Base-by-base conservation (phyloP, 495 filamentous ascomycete species). In the Aspergillus wentii region DNA sequence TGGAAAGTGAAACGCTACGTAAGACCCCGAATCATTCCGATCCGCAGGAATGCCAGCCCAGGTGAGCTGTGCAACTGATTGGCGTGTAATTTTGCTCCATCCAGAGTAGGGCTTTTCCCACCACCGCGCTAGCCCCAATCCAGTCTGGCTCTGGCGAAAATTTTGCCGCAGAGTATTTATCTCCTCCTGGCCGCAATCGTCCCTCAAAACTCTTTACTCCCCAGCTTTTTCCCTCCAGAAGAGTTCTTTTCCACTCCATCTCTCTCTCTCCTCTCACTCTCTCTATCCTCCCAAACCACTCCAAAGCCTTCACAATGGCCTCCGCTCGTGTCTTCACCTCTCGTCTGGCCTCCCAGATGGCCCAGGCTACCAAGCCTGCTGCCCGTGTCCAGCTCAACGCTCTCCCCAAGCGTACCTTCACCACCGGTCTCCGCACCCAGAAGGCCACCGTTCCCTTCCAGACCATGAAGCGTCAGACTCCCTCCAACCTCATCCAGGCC, bases 341-440 rank as follows among this genome's bases (percentile, higher is more conserved):
- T 48, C 75, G 78, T 51, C 69, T 85, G 82, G 77, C 82, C 71
- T 72, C 82, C 66, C 74, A 82, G 71, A 85, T 86, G 73, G 82
- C 79, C 72, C 69, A 71, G 48, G 74, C 72, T 62, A 51, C 66
- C 58, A 83, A 82, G 79, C 79, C 77, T 64, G 80, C 80, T 65
- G 80, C 80, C 57, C 80, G 80, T 64, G 75, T 76, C 57, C 64
- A 75, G 53, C 79, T 79, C 79, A 54, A 69, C 64, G 66, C 68
- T 60, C 75, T 71, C 60, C 68, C 78, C 67, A 83, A 82, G 75
- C 80, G 82, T 56, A 78, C 79, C 70, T 76, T 84, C 71, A 69
- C 67, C 57, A 54, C 51, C 63, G 59, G 62, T 59, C 58, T 54
- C 60, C 48, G 52, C 49, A 51, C 50, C 54, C 52, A 65, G 52